Evolutionary conservation across 306 rosid species (phyloP), one percentile per base, ranked within the genome.

Genomic region (Pterocarpus santalinus): DNA sequence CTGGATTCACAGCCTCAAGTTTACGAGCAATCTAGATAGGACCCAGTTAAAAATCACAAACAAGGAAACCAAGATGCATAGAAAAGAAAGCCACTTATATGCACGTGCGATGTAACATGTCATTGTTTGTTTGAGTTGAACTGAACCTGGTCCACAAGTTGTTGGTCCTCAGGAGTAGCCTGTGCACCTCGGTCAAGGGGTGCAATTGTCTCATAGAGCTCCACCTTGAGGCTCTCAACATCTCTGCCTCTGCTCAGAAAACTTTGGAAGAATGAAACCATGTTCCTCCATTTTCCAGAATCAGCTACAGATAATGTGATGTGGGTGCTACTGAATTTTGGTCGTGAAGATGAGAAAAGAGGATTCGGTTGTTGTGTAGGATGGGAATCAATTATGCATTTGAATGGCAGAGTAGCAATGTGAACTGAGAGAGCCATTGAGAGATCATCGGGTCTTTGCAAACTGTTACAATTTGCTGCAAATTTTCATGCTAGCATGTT

Each of bases 21-120:
- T 94, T 88, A 79, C 91, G 73, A 67, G 97, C 89, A 79, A 94
- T 85, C 98, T 94, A 85, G 35, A 77, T 13, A 14, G 28, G 28
- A 12, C 13, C 43, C 13, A 79, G 38, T 69, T 14, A 78, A 14
- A 41, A 65, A 43, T 64, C 58, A 78, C 60, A 69, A 78, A 55
- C 41, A 8, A 57, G 32, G 28, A 75, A 63, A 81, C 56, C 46
- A 67, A 47, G 2, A 35, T 36, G 36, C 7, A 58, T 36, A 70
- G 35, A 32, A 62, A 73, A 79, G 39, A 58, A 56, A 69, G 15
- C 36, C 41, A 53, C 58, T 8, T 47, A 70, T 8, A 9, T 2
- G 13, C 53, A 9, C 53, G 9, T 9, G 15, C 17, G 28, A 15
- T 53, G 55, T 41, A 68, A 68, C n/a, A 52, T 65, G 10, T 41